Conservation (phyloP, 129 eudicot genomes). For the Logfia minima region DNA sequence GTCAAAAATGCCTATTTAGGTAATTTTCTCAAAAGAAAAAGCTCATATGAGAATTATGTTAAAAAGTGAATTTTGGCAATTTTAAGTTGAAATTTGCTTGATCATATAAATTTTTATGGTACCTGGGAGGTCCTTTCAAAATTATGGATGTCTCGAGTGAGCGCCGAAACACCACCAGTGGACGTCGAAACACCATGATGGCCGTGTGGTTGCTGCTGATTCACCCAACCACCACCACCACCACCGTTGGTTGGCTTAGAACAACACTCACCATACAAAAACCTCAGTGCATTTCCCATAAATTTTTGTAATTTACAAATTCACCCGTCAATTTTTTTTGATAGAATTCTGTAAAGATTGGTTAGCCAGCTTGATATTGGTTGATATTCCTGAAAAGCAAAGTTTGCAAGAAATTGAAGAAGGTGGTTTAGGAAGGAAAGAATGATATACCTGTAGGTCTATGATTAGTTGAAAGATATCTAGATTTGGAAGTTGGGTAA, state of each 20-base stretch:
- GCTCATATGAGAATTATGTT: neutral
- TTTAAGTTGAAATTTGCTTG: neutral
- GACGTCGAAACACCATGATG: conserved; percentile 48
- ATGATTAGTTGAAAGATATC: conserved; percentile 9
- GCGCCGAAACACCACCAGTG: conserved; percentile 61
- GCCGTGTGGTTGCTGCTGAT: conserved; percentile 37
- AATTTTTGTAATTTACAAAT: conserved; percentile 15
- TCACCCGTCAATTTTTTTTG: conserved; percentile 3
- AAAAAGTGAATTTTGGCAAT: neutral
- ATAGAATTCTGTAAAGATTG: neutral
- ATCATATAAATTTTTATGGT: neutral
- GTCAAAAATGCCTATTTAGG: no score
- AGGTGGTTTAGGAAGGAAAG: conserved; percentile 26
- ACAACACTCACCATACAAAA: conserved; percentile 58
- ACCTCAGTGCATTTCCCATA: conserved; percentile 88
- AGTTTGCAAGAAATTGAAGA: conserved; percentile 12
- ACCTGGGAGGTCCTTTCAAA: conserved; percentile 86
- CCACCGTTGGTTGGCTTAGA: conserved; percentile 41
- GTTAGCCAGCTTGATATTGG: neutral
- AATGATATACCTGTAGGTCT: conserved; percentile 29
- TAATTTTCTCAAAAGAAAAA: no score
- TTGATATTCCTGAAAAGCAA: neutral
- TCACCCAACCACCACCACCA: conserved; percentile 35
- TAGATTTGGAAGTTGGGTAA: neutral
- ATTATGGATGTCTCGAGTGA: conserved; percentile 72